These are phyloP conservation scores for Pogostemon cablin DNA, from an alignment of 257 asterid genomes.

Conservation along the genomic window DNA sequence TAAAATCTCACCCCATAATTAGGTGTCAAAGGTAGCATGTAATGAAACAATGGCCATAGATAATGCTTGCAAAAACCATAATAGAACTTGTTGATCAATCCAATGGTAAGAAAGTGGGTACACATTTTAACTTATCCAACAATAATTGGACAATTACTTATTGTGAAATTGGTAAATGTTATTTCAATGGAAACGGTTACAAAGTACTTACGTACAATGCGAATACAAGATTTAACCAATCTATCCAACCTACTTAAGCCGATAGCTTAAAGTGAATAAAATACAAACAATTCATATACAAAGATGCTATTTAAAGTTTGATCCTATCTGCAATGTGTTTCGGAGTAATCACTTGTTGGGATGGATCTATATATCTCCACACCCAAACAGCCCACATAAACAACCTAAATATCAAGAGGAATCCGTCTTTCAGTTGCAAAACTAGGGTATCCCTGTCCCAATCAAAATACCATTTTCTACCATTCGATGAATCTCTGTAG, in stretches of 20 bases:
- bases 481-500: constrained; percentile 23
- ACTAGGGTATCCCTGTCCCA: constrained; percentile 74
- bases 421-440: constrained; percentile 68
- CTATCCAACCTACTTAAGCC: too few relatives aligned
- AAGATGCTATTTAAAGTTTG: too few relatives aligned
- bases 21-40: constrained; percentile 75
- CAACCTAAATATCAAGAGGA: constrained; percentile 57
- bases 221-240: too few relatives aligned
- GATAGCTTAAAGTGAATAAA: too few relatives aligned
- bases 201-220: too few relatives aligned
- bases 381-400: constrained; percentile 64
- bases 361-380: constrained; percentile 52
- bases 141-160: constrained; percentile 64
- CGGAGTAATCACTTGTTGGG: constrained; percentile 45
- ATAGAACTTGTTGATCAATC: constrained; percentile 59
- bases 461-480: constrained; percentile 65
- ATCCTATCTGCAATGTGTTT: too few relatives aligned
- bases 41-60: constrained; percentile 89
- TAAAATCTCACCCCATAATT: constrained; percentile 75
- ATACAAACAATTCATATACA: too few relatives aligned
- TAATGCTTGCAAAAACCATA: constrained; percentile 94
- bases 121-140: constrained; percentile 69
- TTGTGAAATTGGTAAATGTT: too few relatives aligned
- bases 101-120: constrained; percentile 66
- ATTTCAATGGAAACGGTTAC: too few relatives aligned